Conservation (phyloP, 2,329 filamentous ascomycete species). For the Erysiphe neolycopersici region DNA sequence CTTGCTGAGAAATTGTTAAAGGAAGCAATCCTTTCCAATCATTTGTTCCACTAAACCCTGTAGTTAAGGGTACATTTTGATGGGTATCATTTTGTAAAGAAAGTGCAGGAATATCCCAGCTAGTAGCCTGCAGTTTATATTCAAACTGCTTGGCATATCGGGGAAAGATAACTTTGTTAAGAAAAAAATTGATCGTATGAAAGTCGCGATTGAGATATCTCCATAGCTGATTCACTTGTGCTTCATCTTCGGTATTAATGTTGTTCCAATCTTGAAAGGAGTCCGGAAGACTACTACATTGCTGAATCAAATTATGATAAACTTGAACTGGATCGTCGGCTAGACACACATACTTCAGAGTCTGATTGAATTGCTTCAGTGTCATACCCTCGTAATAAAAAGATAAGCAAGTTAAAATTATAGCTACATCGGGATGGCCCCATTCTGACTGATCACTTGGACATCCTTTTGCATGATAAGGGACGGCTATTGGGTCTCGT, state of each 20-base stretch:
- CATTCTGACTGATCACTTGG: constrained; percentile 36
- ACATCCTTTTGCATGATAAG: constrained; percentile 36
- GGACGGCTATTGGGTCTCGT: constrained; percentile 34
- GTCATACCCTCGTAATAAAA: constrained; percentile 38
- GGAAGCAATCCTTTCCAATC: constrained; percentile 34
- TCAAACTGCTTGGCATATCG: constrained; percentile 35
- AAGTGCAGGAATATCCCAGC: constrained; percentile 36
- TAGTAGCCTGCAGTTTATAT: constrained; percentile 33
- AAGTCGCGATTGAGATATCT: constrained; percentile 20
- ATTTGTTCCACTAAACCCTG: constrained; percentile 47
- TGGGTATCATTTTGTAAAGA: constrained; percentile 13
- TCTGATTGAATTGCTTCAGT: constrained; percentile 17
- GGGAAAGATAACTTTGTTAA: constrained; percentile 38
- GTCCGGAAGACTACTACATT: constrained; percentile 17
- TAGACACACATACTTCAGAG: constrained; percentile 20
- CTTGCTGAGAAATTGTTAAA: constrained; percentile 29
- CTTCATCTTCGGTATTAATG: constrained; percentile 30
- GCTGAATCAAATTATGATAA: constrained; percentile 24
- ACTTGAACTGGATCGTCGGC: constrained; percentile 25
- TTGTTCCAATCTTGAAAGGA: constrained; percentile 23
- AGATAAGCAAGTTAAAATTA: constrained; percentile 34
- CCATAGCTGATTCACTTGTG: constrained; percentile 25
- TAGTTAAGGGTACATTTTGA: constrained; percentile 23
- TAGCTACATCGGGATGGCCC: constrained; percentile 37
- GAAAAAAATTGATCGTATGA: constrained; percentile 28